These are phyloP conservation scores for Theileria annulata DNA, from an alignment of 169 alveolate species.

Conservation along the genomic window DNA sequence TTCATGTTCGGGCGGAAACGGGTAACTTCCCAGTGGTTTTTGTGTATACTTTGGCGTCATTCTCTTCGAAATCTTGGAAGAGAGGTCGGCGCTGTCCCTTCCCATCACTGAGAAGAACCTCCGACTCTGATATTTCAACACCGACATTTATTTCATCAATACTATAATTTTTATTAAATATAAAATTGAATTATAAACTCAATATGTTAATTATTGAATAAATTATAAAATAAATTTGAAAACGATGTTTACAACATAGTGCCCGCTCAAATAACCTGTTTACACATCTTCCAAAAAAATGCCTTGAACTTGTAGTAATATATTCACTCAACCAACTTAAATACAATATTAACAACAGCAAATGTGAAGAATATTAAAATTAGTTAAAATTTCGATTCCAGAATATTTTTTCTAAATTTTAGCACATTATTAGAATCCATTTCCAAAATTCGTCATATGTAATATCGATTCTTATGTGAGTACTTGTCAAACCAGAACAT, in stretches of 20 bases:
- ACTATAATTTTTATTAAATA: not conserved
- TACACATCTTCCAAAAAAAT: not conserved
- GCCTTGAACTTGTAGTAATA: too few species aligned
- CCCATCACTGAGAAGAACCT: conserved; percentile 45
- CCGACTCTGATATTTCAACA: not conserved
- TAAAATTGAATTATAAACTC: too few species aligned
- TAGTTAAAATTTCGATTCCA: not conserved
- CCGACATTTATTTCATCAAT: not conserved
- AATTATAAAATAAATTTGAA: not conserved
- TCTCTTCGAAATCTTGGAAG: conserved; percentile 39
- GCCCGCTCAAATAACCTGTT: not conserved
- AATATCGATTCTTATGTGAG: conserved; percentile 46
- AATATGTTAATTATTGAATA: too few species aligned
- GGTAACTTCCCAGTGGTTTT: conserved; percentile 83
- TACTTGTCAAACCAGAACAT: conserved; percentile 15
- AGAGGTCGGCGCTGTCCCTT: conserved; percentile 39
- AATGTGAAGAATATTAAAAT: not conserved
- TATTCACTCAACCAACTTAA: not conserved
- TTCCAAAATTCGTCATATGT: not conserved
- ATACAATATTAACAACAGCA: too few species aligned
- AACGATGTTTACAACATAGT: not conserved
- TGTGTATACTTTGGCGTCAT: conserved; percentile 78
- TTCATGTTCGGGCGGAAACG: conserved; percentile 85
- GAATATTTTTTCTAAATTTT: not conserved
- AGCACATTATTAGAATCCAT: too few species aligned